Conservation (phyloP, 2,329 filamentous ascomycete genomes). For the Aspergillus caelatus region DNA sequence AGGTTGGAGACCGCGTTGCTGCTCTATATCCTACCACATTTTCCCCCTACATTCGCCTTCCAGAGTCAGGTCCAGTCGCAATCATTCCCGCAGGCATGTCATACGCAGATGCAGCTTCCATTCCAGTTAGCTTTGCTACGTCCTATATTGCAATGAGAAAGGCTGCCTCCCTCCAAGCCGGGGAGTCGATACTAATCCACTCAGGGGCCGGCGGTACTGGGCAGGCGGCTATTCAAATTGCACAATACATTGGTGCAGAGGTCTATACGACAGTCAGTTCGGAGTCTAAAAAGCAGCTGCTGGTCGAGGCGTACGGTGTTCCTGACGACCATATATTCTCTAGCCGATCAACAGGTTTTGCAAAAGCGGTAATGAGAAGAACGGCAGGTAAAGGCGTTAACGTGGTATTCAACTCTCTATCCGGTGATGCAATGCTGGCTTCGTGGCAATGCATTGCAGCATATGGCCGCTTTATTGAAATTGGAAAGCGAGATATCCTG, state of each 20-base stretch:
- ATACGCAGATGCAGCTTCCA: no score
- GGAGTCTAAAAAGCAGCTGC: constrained; percentile 27
- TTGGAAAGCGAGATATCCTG: constrained; percentile 12
- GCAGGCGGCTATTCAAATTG: constrained; percentile 31
- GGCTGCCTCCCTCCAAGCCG: constrained; percentile 20
- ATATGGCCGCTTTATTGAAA: constrained; percentile 29
- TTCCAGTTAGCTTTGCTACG: no score
- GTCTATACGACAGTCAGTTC: constrained; percentile 29
- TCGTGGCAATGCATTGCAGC: constrained; percentile 31
- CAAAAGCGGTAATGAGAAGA: constrained; percentile 19
- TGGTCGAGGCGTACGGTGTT: constrained; percentile 26
- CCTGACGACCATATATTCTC: constrained; percentile 28
- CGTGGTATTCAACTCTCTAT: constrained; percentile 29
- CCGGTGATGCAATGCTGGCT: constrained; percentile 28
- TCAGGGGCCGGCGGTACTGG: constrained; percentile 32
- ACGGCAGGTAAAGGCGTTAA: constrained; percentile 28
- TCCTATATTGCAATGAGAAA: constrained; percentile 3
- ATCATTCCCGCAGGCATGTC: no score
- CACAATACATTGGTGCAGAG: constrained; percentile 25
- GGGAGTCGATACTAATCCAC: constrained; percentile 29
- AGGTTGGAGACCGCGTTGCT: background rate
- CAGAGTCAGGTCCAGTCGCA: no score
- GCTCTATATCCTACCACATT: no score
- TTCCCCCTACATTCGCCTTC: no score
- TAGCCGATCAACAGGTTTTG: constrained; percentile 29